Base-by-base conservation (phyloP, 192 early-diverging fungal species). In the Backusella luteola region DNA sequence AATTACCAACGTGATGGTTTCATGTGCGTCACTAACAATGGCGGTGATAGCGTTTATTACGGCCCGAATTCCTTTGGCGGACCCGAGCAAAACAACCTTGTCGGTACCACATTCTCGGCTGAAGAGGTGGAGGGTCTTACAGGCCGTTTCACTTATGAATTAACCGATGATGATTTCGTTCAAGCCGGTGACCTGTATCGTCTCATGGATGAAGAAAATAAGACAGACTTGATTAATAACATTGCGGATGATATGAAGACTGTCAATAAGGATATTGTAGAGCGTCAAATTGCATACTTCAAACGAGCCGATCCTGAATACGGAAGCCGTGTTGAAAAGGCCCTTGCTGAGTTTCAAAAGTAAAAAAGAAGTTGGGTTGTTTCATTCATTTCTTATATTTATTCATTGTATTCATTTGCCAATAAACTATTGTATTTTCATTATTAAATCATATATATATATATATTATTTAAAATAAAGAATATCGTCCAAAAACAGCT, bases 1-100 rank as follows among this genome's bases (percentile, higher is more conserved):
- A 87, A 93, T 84, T 87, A 95, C 74, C 93, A 93, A 83, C 90
- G 94, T 76, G 94, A 91, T 79, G 94, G 94, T 49, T 67, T 79
- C 75, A 88, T 89, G 86, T 83, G 90, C 9, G 77, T 89, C 34
- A 86, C 88, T 73, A 90, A 84, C 78, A 89, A 90, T 66, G 86
- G 89, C 68, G 86, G 87, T 67, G 59, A 81, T n/a, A 74, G 77
- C 21, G 90, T 89, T 76, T 92, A 94, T 84, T 94, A 92, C 76
- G 91, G 91, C 78, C 91, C 92, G 76, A 92, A 91, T 84, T 86
- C 86, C 23, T 83, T 84, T 35, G 90, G 89, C 66, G 83, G 82
- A 21, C 86, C 88, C 35, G 73, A 86, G 71, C 91, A 91, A 78
- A 88, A 77, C 85, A 83, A 91, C 67, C 77, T 89, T n/a, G 74